These are phyloP conservation scores for Blepharisma undulans DNA, from an alignment of 169 alveolate genomes.

Conservation along the genomic window DNA sequence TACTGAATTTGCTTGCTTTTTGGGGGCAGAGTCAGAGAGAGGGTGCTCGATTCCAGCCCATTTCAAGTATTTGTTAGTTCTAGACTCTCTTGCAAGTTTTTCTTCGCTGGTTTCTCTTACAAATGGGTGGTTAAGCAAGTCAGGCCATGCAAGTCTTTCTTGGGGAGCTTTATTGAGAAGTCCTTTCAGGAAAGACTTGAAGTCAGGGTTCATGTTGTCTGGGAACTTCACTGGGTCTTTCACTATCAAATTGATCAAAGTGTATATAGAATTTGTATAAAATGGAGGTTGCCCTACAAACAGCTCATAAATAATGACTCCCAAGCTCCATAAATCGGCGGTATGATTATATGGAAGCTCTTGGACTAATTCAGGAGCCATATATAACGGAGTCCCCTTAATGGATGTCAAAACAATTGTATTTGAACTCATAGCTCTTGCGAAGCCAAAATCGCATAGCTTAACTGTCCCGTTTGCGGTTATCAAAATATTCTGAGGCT, in stretches of 20 bases:
- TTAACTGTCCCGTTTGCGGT: slow-evolving; percentile 89
- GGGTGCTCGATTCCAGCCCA: slow-evolving; percentile 44
- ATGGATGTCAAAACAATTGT: slow-evolving; percentile 88
- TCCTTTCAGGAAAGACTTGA: slow-evolving; percentile 85
- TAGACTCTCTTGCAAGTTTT: slow-evolving; percentile 66
- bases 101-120: slow-evolving; percentile 83
- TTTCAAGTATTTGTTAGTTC: slow-evolving; percentile 66
- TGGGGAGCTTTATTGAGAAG: slow-evolving; percentile 86
- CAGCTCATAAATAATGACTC: slow-evolving; percentile 90
- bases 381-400: slow-evolving; percentile 86
- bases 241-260: slow-evolving; percentile 83
- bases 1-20: slow-evolving; percentile 30
- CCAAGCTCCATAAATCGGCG: slow-evolving; percentile 92
- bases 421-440: slow-evolving; percentile 89
- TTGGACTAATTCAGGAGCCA: slow-evolving; percentile 92
- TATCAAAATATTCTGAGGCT: slow-evolving; percentile 89
- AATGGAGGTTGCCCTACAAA: slow-evolving; percentile 93
- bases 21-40: not conserved
- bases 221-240: slow-evolving; percentile 91
- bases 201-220: slow-evolving; percentile 85
- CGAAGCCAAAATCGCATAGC: slow-evolving; percentile 92
- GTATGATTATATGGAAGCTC: slow-evolving; percentile 91
- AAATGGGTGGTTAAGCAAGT: slow-evolving; percentile 86
- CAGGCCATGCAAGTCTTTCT: slow-evolving; percentile 90
- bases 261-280: slow-evolving; percentile 86